Evolutionary conservation across 1,139 yeast species (phyloP), one percentile per base, ranked within the genome.

Genomic region (Blastobotrys elegans): DNA sequence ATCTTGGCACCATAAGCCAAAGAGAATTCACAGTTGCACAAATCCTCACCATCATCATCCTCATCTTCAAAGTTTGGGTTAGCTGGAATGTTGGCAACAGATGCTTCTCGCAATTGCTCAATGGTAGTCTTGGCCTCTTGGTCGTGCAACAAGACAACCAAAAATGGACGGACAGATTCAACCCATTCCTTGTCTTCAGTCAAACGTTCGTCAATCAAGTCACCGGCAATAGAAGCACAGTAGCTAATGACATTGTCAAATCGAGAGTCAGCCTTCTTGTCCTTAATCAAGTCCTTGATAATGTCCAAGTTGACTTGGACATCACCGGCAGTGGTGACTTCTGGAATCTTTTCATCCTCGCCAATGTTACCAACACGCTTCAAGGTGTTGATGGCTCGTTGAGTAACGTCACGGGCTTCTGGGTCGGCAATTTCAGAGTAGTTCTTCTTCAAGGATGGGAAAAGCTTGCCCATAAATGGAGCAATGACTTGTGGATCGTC

Each of bases 1-100:
- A 92, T 92, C 89, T 90, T 90, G 68, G 98, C 98, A 89, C 98
- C 98, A 74, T 92, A 92, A 73, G 98, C 98, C 70, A 92, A 82
- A 56, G 98, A 92, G 88, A 92, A 92, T 82, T 92, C 97, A 84
- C 97, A 90, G 95, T 92, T 92, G 84, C 98, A 92, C 71, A 92
- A 81, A 71, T 92, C 98, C 79, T 92, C 98, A 78, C 98, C 98
- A 70, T 92, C 98, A 70, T 92, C 98, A 73, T 92, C 98, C 80
- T 92, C 98, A 72, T 92, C 97, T 72, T 87, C 97, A 72, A 89
- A 89, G 67, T 83, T 74, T 67, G 96, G 95, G 66, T 95, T 95
- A 68, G 82, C 84, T 69, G 97, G 97, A 64, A 90, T 92, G 88
- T 92, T 90, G 78, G 90, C 96, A 70, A 92, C 84, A 61, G 97